Base-by-base conservation (phyloP, 1,284 basidiomycete species). In the Nidula niveotomentosa region DNA sequence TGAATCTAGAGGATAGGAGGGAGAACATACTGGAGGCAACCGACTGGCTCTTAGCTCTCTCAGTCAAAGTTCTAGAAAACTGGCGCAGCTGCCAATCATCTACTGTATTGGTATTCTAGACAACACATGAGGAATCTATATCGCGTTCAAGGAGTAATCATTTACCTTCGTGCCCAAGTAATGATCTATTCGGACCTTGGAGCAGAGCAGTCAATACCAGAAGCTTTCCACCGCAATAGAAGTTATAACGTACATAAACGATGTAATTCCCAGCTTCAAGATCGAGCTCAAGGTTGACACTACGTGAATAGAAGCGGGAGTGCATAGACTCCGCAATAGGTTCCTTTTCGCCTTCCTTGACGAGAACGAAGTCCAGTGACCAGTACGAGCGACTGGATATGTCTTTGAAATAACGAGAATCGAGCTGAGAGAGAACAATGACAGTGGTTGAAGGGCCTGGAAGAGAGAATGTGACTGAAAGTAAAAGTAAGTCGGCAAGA, bases 351-450 rank as follows among this genome's bases (percentile, higher is more conserved):
- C 79, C 81, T 58, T 72, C 72, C 59, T 76, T 80, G 64, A 76
- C 80, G 0, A 84, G 62, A 6, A 73, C 65, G 59, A 83, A 83
- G 55, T 84, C 80, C 56, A 84, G 70, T 9, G 68, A 72, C 80
- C 80, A 83, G 9, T 58, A 57, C 15, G 72, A 72, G 12, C 65
- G 69, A 4, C 77, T 76, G 0, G 75, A 63, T 36, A 84, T 65
- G 44, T 76, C 75, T 9, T 65, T 61, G 65, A 78, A 84, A 62
- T 79, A 81, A 2, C 81, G 71, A 2, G 65, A 61, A 55, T 84
- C 80, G 10, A 80, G 60, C 58, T 80, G 79, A 6, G 81, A 79
- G 17, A 84, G 75, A 12, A 82, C 81, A 46, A 84, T 74, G n/a
- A 83, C 70, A 5, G 79, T 66, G 12, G 69, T 66, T 0, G 81